These are phyloP conservation scores for Mycena belliarum DNA, from an alignment of 768 basidiomycete genomes.

Conservation along the genomic window DNA sequence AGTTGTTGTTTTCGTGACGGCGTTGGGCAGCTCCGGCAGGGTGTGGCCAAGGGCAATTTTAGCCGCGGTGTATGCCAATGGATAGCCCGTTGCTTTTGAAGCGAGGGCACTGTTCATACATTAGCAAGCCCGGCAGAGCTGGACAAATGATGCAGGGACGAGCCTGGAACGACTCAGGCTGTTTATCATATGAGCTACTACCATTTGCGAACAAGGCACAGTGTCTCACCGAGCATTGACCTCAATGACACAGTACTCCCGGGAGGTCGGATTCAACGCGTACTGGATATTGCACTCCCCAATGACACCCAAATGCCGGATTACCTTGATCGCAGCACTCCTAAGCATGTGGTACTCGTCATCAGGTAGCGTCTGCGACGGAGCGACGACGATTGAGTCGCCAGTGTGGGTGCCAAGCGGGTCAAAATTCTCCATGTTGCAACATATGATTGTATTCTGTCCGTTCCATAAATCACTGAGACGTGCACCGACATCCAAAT, in stretches of 20 bases:
- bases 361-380: slow-evolving; percentile 95
- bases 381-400: slow-evolving; percentile 98
- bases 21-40: slow-evolving; percentile 96
- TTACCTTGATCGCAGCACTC: slow-evolving; percentile 94
- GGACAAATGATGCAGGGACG: slow-evolving; percentile 17
- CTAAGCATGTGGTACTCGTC: slow-evolving; percentile 99
- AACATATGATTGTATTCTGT: slow-evolving; percentile 98
- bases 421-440: slow-evolving; percentile 99
- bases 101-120: slow-evolving; percentile 75
- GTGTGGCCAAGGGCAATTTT: slow-evolving; percentile 98
- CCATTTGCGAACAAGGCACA: not conserved
- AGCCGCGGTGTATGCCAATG: slow-evolving; percentile 97
- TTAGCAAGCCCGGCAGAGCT: slow-evolving; percentile 7
- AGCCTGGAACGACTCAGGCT: slow-evolving; percentile 82
- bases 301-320: slow-evolving; percentile 87
- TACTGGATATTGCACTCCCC: slow-evolving; percentile 99
- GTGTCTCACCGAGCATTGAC: slow-evolving; percentile 82
- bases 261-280: slow-evolving; percentile 88
- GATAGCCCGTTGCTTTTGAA: slow-evolving; percentile 98
- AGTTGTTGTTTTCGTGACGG: slow-evolving; percentile 98
- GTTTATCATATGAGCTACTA: slow-evolving; percentile 5
- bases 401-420: slow-evolving; percentile 98
- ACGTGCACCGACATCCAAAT: slow-evolving; percentile 5
- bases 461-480: slow-evolving; percentile 13
- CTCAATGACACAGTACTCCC: slow-evolving; percentile 98